These are phyloP conservation scores for Saccharum officinarum DNA, from an alignment of 176 grass and related monocot genomes.

Conservation along the genomic window DNA sequence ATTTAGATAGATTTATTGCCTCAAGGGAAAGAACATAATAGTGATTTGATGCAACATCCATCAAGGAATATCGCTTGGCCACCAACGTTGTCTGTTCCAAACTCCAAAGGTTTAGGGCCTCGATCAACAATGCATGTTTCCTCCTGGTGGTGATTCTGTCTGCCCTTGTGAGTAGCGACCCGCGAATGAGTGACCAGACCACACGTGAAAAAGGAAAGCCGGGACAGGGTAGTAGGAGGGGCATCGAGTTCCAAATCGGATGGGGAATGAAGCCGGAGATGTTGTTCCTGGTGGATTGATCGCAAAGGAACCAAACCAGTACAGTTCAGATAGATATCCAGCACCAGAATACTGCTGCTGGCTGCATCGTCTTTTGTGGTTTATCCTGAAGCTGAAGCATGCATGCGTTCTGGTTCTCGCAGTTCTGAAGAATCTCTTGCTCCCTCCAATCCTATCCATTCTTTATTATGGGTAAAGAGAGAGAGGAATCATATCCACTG, in stretches of 20 bases:
- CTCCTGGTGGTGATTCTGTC: constrained; percentile 8
- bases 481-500: background rate
- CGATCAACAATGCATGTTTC: background rate
- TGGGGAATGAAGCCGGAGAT: background rate
- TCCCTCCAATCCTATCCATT: constrained; percentile 26
- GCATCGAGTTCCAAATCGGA: constrained; percentile 42
- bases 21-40: background rate
- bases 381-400: background rate
- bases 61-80: background rate
- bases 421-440: constrained; percentile 12
- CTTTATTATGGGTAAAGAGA: background rate
- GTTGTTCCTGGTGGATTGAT: constrained; percentile 19
- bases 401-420: background rate
- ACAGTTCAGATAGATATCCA: constrained; percentile 36
- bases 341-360: constrained; percentile 16
- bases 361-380: background rate
- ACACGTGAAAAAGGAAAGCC: background rate
- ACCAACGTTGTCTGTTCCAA: constrained; percentile 19
- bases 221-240: constrained; percentile 38
- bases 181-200: background rate
- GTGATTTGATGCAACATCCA: background rate
- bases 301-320: constrained; percentile 24
- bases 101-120: background rate
- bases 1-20: background rate
- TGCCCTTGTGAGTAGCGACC: background rate